phyloP scores from a whole-genome alignment of 805 yeast species.

The Cyberlindnera mycetangii region DNA sequence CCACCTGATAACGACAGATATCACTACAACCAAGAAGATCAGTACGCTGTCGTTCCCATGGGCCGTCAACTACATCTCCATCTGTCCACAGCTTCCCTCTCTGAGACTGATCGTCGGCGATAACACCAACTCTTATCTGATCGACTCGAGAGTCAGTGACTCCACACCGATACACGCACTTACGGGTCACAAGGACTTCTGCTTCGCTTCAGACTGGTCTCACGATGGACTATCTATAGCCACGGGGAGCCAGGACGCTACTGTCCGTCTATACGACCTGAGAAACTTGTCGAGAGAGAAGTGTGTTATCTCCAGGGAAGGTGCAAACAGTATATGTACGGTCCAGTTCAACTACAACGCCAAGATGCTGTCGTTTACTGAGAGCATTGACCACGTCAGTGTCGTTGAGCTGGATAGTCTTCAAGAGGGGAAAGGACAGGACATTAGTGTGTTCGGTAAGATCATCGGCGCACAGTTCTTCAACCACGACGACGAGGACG shows the following conservation, averaged over 20 bases:
- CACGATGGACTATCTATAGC: slow-evolving; percentile 41
- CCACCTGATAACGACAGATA: slow-evolving; percentile 40
- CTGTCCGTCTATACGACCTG: slow-evolving; percentile 51
- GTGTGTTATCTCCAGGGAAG: slow-evolving; percentile 33
- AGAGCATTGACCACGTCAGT: slow-evolving; percentile 57
- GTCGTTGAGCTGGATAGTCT: slow-evolving; percentile 35
- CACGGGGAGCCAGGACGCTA: slow-evolving; percentile 62
- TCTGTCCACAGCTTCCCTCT: slow-evolving; percentile 37
- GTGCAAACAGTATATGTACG: slow-evolving; percentile 41
- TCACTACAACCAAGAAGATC: slow-evolving; percentile 23
- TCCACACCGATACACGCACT: slow-evolving; percentile 22
- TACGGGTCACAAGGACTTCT: slow-evolving; percentile 51
- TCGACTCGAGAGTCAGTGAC: slow-evolving; percentile 39
- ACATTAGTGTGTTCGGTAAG: slow-evolving; percentile 54
- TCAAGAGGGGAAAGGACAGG: slow-evolving; percentile 31
- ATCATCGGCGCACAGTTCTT: slow-evolving; percentile 53
- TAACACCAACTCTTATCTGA: slow-evolving; percentile 37
- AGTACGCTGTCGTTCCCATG: slow-evolving; percentile 34
- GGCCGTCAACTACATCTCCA: slow-evolving; percentile 49
- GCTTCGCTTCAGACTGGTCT: slow-evolving; percentile 62
- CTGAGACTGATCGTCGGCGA: slow-evolving; percentile 52
- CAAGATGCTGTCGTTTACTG: slow-evolving; percentile 48
- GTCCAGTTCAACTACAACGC: neutral
- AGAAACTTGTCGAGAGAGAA: slow-evolving; percentile 29
- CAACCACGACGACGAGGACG: slow-evolving; percentile 36